Evolutionary conservation across 1,284 basidiomycete species (phyloP).

Genomic region (Coniophora puteana): DNA sequence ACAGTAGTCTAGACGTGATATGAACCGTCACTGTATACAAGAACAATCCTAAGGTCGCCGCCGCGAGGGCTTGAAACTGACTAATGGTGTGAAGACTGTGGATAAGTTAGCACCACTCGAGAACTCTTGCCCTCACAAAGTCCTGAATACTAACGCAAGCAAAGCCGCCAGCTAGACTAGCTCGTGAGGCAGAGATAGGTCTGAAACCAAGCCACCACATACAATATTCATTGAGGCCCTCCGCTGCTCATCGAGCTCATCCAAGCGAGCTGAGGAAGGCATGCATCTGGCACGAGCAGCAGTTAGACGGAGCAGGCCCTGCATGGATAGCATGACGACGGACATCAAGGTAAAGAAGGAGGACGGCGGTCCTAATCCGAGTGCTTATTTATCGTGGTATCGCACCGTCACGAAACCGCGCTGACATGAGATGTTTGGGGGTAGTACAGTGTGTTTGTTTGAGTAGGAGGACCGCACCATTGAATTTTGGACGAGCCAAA

Average conservation of each 20-base stretch:
- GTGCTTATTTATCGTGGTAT: too few species aligned
- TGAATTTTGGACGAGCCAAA: too few species aligned
- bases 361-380: too few species aligned
- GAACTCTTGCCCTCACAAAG: neutral
- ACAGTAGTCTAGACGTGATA: slow-evolving; percentile 11
- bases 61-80: slow-evolving; percentile 14
- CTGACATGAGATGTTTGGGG: too few species aligned
- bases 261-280: too few species aligned
- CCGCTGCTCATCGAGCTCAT: slow-evolving; percentile 21
- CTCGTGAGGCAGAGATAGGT: neutral
- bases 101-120: neutral
- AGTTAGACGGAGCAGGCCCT: too few species aligned
- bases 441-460: too few species aligned
- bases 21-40: slow-evolving; percentile 29
- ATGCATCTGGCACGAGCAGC: too few species aligned
- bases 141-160: slow-evolving; percentile 19
- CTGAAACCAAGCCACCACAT: neutral
- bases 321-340: too few species aligned
- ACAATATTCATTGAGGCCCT: slow-evolving; percentile 22
- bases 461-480: too few species aligned
- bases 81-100: slow-evolving; percentile 20
- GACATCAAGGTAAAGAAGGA: too few species aligned
- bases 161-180: slow-evolving; percentile 21
- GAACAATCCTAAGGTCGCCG: slow-evolving; percentile 23
- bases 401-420: too few species aligned